A percentile compares a stretch with the other conserved stretches of the same genome.
Conservation (phyloP, 345 rosid species). For the Heritiera fomes region DNA sequence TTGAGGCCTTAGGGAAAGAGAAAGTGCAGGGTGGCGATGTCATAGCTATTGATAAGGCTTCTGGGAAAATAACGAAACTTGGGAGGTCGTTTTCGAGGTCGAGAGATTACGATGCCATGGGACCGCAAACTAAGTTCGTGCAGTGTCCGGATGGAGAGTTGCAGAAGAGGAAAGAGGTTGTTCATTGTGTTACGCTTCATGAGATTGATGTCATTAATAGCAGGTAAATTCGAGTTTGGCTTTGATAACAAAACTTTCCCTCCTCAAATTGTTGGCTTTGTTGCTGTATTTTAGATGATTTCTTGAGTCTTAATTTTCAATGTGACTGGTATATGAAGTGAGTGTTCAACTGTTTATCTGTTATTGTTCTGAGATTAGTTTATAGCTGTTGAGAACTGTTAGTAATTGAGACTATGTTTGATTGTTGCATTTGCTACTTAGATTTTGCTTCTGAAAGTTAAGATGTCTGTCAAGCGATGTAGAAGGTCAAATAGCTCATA, state of each 20-base stretch:
- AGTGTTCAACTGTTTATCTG: neutral
- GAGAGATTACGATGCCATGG: constrained; percentile 95
- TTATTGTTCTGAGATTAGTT: neutral
- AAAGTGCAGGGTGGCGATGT: constrained; percentile 97
- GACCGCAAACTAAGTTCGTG: constrained; percentile 90
- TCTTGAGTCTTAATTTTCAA: neutral
- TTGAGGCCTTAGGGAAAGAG: constrained; percentile 82
- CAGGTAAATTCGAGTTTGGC: constrained; percentile 49
- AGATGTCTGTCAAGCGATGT: neutral
- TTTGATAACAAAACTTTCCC: neutral
- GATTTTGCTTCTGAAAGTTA: neutral
- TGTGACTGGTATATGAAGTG: neutral
- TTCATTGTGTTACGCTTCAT: constrained; percentile 90
- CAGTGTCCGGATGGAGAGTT: constrained; percentile 97
- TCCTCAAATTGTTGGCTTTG: neutral
- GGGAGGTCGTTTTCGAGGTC: constrained; percentile 94
- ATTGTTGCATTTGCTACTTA: neutral
- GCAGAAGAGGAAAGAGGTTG: constrained; percentile 96
- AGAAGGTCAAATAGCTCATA: neutral
- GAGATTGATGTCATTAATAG: constrained; percentile 99
- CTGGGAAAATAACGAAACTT: constrained; percentile 85
- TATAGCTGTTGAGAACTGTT: neutral
- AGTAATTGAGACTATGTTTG: neutral
- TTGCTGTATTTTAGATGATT: neutral
- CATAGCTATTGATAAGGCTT: constrained; percentile 81